Percentiles rank a stretch among this genome's conserved stretches.
phyloP scores from a whole-genome alignment of 1,284 basidiomycete genomes.

The Cryptococcus wingfieldii region DNA sequence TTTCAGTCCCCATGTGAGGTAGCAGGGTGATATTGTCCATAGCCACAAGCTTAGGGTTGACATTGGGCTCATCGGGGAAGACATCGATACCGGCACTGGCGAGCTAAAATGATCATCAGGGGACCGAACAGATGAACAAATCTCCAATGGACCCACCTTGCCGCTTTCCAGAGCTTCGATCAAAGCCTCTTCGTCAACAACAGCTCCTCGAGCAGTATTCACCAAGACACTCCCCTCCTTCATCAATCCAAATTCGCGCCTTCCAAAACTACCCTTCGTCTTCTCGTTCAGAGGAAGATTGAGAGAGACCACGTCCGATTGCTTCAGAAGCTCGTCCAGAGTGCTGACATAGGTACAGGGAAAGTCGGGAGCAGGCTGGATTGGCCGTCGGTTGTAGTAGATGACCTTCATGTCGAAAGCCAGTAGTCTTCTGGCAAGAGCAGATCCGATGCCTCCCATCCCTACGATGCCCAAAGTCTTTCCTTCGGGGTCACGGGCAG shows the following conservation, averaged over 20 bases:
- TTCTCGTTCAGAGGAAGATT: slow-evolving; percentile 58
- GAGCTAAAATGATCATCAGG: slow-evolving; percentile 1
- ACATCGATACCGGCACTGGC: slow-evolving; percentile 83
- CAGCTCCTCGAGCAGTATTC: slow-evolving; percentile 85
- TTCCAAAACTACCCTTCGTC: slow-evolving; percentile 71
- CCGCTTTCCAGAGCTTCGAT: slow-evolving; percentile 77
- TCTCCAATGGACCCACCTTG: slow-evolving; percentile 26
- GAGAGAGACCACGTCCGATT: slow-evolving; percentile 68
- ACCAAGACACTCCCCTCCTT: slow-evolving; percentile 76
- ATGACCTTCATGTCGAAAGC: slow-evolving; percentile 68
- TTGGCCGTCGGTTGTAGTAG: slow-evolving; percentile 70
- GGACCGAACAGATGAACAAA: not conserved
- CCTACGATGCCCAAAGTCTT: slow-evolving; percentile 81
- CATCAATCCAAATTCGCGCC: slow-evolving; percentile 70
- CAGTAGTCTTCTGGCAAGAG: slow-evolving; percentile 43
- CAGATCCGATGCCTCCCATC: slow-evolving; percentile 76
- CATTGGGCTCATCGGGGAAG: slow-evolving; percentile 78
- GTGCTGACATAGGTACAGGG: slow-evolving; percentile 64
- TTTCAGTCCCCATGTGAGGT: slow-evolving; percentile 88
- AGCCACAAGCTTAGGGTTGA: slow-evolving; percentile 72
- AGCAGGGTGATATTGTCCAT: slow-evolving; percentile 78
- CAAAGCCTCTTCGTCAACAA: slow-evolving; percentile 80
- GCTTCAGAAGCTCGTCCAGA: slow-evolving; percentile 66
- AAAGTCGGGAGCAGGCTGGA: slow-evolving; percentile 60
- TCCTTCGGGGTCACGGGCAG: slow-evolving; percentile 69